Base-by-base conservation (phyloP, 208 protist genomes). In the Trypanosomatidae sp. region DNA sequence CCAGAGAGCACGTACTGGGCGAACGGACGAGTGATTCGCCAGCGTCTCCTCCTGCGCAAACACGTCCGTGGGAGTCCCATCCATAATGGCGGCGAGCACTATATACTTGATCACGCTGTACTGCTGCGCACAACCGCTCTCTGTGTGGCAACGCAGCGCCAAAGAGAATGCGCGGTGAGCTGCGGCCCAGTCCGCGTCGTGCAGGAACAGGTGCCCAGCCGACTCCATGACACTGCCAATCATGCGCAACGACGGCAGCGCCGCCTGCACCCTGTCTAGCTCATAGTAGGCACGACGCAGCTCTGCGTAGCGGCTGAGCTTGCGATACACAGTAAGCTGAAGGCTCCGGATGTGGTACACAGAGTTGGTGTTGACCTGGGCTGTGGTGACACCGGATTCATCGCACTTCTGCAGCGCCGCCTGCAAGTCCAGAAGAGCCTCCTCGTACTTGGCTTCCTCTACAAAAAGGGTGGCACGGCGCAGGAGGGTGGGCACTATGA, bases 81-180 rank as follows among this genome's bases (percentile, higher is more conserved):
- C 56, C 44, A 99, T 88, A 66, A 92, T 82, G 15, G 89, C 94
- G 84, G 99, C 90, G 1, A 97, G 90, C 22, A 91, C 70, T 46
- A 99, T 97, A 68, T 98, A 92, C 28, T 90, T 74, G 55, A 95
- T 75, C 41, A 97, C 88, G 47, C 96, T 90, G 74, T 90, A 98
- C 52, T 91, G 71, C 74, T 97, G 98, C 25, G 91, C 90, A 79
- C 99, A 98, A 25, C 97, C 97, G 49, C 85, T 86, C 69, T 99
- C 98, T 74, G 98, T 97, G 81, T 98, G 99, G 82, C 91, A 82
- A 64, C 90, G 89, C 82, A 98, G 98, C 0, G 97, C 95, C 7
- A 77, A 60, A 53, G 98, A 96, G 73, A 99, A 99, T 69, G 98
- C 92, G 12, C 84, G 78, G 76, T 98, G 84, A 28, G 98, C 98